These are phyloP conservation scores for Chaetomiaceae sp. DNA, from an alignment of 2,329 filamentous ascomycete species.

Conservation along the genomic window DNA sequence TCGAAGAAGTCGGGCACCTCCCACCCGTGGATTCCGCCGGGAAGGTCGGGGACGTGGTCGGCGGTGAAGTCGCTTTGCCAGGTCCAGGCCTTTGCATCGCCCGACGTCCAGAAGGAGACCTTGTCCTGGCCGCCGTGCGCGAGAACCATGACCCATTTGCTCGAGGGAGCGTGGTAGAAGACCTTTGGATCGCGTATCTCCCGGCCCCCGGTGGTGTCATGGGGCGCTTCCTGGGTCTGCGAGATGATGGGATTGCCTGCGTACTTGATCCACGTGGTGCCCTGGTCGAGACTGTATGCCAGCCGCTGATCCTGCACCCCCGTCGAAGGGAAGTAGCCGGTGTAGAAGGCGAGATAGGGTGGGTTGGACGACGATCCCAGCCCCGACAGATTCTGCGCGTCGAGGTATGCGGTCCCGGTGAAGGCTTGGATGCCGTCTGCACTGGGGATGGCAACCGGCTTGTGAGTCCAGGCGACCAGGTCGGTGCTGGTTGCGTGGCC, in stretches of 20 bases:
- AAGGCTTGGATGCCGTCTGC: constrained; percentile 4
- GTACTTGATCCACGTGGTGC: constrained; percentile 2
- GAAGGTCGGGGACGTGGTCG: neutral
- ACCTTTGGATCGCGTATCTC: constrained; percentile 4
- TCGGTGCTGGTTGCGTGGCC: constrained; percentile 5
- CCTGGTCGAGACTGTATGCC: constrained; percentile 5
- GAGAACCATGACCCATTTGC: constrained; percentile 1
- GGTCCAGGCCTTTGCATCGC: neutral
- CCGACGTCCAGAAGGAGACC: constrained; percentile 3
- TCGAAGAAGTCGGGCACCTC: constrained; percentile 6
- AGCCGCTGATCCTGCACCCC: constrained; percentile 7
- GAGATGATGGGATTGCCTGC: constrained; percentile 1
- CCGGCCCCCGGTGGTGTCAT: neutral
- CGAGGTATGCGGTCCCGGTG: neutral
- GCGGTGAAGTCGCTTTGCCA: constrained; percentile 3
- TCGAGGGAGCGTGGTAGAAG: constrained; percentile 2
- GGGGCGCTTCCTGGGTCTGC: neutral
- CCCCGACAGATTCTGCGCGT: neutral
- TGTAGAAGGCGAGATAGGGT: constrained; percentile 4
- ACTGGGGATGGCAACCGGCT: constrained; percentile 3
- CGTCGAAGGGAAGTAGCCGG: neutral
- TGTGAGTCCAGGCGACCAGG: constrained; percentile 3
- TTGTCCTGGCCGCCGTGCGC: constrained; percentile 5
- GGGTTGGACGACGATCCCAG: constrained; percentile 3
- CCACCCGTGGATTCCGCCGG: constrained; percentile 1